Base-by-base conservation (phyloP, 257 asterid species). In the Fraxinus cuspidata region DNA sequence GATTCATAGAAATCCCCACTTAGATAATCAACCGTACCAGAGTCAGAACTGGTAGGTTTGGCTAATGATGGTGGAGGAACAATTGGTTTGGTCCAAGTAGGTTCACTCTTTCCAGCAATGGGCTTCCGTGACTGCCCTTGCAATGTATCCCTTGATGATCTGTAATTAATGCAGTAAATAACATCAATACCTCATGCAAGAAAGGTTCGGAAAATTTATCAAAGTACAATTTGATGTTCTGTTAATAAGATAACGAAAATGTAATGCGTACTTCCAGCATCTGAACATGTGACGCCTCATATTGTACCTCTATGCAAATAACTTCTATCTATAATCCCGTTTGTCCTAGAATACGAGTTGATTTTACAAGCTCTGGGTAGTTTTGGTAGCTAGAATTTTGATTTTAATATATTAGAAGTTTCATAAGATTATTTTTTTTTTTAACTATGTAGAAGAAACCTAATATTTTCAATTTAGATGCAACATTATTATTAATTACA, bases 41-140 rank as follows among this genome's bases (percentile, higher is more conserved):
- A 80, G 49, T 90, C 92, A 0, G 92, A 32, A 77, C 81, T 70
- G 38, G 79, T 56, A n/a, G 92, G 91, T n/a, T 84, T 89, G 74
- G 78, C 83, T 6, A 92, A 86, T 58, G 94, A 77, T 2, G 96
- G 97, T 75, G 98, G 99, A 49, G 98, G 97, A 80, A 89, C 93
- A 81, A 83, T 44, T 0, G 94, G 89, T 77, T 82, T 89, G 73
- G 81, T 31, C 32, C 82, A 89, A 34, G 65, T 74, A 2, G 89
- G 87, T 75, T 84, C 89, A 2, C 71, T 85, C 81, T 79, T 85
- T 63, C 67, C 79, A 51, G 71, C 84, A 27, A 87, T 72, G 11
- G 92, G 86, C 80, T 86, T 92, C 66, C 86, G 86, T 58, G 85
- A 88, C 32, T 66, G 92, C 77, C 89, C 97, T 79, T 90, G 96